Evolutionary conservation across 1,284 basidiomycete species (phyloP).

Genomic region (Apiotrichum gracile): DNA sequence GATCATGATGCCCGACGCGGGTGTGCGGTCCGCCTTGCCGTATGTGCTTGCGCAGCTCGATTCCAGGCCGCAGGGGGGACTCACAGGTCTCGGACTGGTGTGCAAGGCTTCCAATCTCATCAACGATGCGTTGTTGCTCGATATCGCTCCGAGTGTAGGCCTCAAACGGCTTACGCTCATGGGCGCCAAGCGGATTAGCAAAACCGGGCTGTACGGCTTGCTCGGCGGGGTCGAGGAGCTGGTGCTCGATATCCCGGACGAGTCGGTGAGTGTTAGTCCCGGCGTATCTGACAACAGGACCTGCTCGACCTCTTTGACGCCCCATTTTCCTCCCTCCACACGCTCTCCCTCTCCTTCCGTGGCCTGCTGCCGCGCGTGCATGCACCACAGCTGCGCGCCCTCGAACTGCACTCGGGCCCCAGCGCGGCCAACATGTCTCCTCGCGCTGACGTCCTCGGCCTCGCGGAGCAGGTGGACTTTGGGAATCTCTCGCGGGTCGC

Average conservation of each 20-base stretch:
- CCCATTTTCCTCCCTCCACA: slow-evolving; percentile 19
- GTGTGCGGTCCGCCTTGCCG: slow-evolving; percentile 22
- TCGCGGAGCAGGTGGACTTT: slow-evolving; percentile 17
- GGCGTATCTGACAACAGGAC: slow-evolving; percentile 13
- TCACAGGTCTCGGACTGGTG: slow-evolving; percentile 36
- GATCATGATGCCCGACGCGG: slow-evolving; percentile 43
- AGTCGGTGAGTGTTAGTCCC: slow-evolving; percentile 23
- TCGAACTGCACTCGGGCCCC: slow-evolving; percentile 30
- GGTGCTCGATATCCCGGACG: slow-evolving; percentile 33
- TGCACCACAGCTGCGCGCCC: slow-evolving; percentile 18
- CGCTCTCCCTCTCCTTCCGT: slow-evolving; percentile 32
- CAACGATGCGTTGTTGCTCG: slow-evolving; percentile 31
- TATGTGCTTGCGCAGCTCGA: slow-evolving; percentile 20
- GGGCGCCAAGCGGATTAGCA: slow-evolving; percentile 35
- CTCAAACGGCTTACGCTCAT: slow-evolving; percentile 37
- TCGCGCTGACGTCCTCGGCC: slow-evolving; percentile 10
- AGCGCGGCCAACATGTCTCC: background rate
- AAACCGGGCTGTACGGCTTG: slow-evolving; percentile 28
- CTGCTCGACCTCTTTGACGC: slow-evolving; percentile 24
- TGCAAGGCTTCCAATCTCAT: slow-evolving; percentile 30
- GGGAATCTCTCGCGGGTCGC: slow-evolving; percentile 23
- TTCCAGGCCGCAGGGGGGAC: slow-evolving; percentile 19
- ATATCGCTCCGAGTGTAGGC: slow-evolving; percentile 25
- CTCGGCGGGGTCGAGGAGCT: slow-evolving; percentile 35
- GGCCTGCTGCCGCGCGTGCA: slow-evolving; percentile 25